Base-by-base conservation (phyloP, 2,329 filamentous ascomycete genomes). In the Corinectria fuckeliana region DNA sequence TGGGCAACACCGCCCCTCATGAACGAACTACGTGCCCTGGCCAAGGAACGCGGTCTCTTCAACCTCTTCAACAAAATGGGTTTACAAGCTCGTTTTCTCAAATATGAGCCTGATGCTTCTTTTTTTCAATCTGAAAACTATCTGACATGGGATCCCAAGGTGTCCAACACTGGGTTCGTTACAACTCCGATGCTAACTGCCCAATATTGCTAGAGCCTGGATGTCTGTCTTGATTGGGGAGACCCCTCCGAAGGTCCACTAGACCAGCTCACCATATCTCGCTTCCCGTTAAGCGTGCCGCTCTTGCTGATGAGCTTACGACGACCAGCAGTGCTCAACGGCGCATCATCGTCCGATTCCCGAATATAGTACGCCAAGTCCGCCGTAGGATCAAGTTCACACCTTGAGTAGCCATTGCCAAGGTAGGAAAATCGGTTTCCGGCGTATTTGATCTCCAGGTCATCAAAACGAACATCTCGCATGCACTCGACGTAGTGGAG, bases 11-110 rank as follows among this genome's bases (percentile, higher is more conserved):
- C 93, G 73, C 92, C 93, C 1, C 76, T 83, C 36, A 83, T 97
- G 64, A 41, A 48, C 3, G 61, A 67, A n/a, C 56, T 67, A 8
- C 62, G 64, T 36, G 44, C 49, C 6, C 50, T 41, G 74, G 93
- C 92, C 36, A 85, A 83, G 72, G 83, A 88, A 65, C 82, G 93
- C 16, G 93, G 93, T 1, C 81, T 97, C 48, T 97, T 93, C 92
- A 97, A 97, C 77, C 88, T 97, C 86, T 97, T 97, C n/a, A n/a
- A n/a, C n/a, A n/a, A n/a, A n/a, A n/a, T n/a, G n/a, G n/a, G n/a
- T n/a, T n/a, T n/a, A n/a, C n/a, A n/a, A n/a, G n/a, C n/a, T n/a
- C n/a, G n/a, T n/a, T n/a, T n/a, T n/a, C n/a, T n/a, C n/a, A n/a
- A 16, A 18, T 36, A 16, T 36, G 7, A 36, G n/a, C 3, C n/a